Conservation (phyloP, 805 yeast genomes). For the Kurtzmaniella fragi region DNA sequence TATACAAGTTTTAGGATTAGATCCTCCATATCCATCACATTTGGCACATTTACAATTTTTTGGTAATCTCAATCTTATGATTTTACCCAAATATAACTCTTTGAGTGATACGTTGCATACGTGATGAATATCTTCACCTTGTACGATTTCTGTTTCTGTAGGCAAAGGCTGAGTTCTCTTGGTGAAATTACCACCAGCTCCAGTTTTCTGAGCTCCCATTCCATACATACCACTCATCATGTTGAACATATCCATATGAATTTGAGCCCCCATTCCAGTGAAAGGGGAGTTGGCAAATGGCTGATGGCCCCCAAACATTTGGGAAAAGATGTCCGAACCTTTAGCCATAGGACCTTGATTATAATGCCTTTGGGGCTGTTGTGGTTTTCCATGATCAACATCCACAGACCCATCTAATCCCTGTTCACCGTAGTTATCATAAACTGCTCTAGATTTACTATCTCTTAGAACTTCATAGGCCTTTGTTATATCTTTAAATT, state of each 20-base stretch:
- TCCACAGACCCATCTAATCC: conserved; percentile 31
- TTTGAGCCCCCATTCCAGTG: conserved; percentile 6
- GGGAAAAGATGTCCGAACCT: conserved; percentile 29
- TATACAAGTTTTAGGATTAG: conserved; percentile 29
- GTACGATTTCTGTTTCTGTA: conserved; percentile 9
- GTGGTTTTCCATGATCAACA: conserved; percentile 4
- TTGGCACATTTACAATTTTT: conserved; percentile 43
- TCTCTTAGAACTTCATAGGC: conserved; percentile 65
- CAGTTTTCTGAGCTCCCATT: background rate
- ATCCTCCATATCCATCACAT: conserved; percentile 54
- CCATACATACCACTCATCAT: conserved; percentile 4
- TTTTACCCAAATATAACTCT: conserved; percentile 57
- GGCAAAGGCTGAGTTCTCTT: background rate
- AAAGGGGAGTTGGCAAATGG: conserved; percentile 15
- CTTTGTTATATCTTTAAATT: conserved; percentile 56
- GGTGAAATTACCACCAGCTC: background rate
- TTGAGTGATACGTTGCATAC: conserved; percentile 45
- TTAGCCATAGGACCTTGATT: conserved; percentile 1
- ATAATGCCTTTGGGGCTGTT: conserved; percentile 2
- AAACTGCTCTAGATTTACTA: conserved; percentile 37
- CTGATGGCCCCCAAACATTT: conserved; percentile 31
- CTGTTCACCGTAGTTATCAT: conserved; percentile 49
- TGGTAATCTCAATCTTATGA: conserved; percentile 48
- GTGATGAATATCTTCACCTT: conserved; percentile 56
- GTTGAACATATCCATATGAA: conserved; percentile 6